A percentile compares a stretch with the other conserved stretches of the same genome.
These are phyloP conservation scores for Hypsizygus ulmarius DNA, from an alignment of 1,284 basidiomycete genomes.

Conservation along the genomic window DNA sequence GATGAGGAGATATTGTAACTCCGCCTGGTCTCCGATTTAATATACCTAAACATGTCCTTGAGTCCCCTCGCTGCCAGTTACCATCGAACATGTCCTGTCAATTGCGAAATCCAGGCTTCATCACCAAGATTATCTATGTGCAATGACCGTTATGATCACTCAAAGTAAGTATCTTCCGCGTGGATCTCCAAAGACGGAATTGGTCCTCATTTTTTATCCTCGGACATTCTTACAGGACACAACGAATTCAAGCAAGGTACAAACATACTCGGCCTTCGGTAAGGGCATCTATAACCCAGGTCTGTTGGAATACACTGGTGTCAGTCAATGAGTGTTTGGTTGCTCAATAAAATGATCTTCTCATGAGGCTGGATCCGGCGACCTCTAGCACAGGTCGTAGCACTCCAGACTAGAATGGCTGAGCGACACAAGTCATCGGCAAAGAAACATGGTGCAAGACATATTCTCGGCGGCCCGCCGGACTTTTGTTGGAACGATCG, in stretches of 20 bases:
- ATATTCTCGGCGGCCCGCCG: background rate
- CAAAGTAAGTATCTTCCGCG: too few relatives aligned
- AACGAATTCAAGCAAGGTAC: too few relatives aligned
- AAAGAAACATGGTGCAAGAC: background rate
- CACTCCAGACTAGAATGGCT: background rate
- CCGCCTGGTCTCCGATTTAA: conserved; percentile 14
- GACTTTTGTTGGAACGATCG: background rate
- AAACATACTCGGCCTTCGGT: too few relatives aligned
- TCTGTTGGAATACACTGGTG: too few relatives aligned
- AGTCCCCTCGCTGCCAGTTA: background rate
- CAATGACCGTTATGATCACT: too few relatives aligned
- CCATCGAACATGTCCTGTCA: background rate
- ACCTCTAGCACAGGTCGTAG: background rate
- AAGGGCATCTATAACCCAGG: too few relatives aligned
- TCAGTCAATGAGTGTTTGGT: too few relatives aligned
- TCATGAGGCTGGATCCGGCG: background rate
- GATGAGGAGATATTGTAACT: conserved; percentile 3
- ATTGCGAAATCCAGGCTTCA: too few relatives aligned
- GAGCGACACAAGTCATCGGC: conserved; percentile 5
- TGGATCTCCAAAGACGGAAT: too few relatives aligned
- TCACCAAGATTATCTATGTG: too few relatives aligned
- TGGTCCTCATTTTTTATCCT: too few relatives aligned
- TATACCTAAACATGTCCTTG: background rate
- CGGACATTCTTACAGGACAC: too few relatives aligned
- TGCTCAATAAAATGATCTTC: background rate